Evolutionary conservation across 2,329 filamentous ascomycete genomes (phyloP).

Genomic region (Monosporascus sp.): DNA sequence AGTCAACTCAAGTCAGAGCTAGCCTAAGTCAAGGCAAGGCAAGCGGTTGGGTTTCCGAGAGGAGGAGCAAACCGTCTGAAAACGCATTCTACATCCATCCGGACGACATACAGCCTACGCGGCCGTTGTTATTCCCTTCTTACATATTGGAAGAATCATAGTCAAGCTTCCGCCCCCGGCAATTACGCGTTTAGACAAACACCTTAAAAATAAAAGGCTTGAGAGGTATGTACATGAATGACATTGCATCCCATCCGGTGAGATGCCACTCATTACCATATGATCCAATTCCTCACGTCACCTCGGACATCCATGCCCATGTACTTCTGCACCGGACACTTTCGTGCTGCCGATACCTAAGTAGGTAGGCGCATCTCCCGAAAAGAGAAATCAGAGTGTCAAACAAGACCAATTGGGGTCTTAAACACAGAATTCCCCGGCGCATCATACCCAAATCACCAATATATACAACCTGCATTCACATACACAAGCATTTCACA

Average conservation of each 20-base stretch:
- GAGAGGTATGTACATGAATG: not conserved
- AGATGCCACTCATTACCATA: not conserved
- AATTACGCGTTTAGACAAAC: not conserved
- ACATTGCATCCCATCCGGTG: not conserved
- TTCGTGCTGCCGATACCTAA: not conserved
- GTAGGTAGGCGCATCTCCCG: not conserved
- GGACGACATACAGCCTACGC: too few species aligned
- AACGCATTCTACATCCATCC: too few species aligned
- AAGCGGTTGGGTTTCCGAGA: too few species aligned
- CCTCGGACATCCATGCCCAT: not conserved
- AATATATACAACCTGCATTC: not conserved
- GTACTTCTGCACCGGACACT: not conserved
- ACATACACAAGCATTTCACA: too few species aligned
- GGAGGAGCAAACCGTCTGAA: too few species aligned
- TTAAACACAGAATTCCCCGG: not conserved
- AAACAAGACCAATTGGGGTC: not conserved
- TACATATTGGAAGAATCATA: too few species aligned
- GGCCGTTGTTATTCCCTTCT: too few species aligned
- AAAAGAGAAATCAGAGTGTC: not conserved
- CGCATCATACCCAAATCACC: not conserved
- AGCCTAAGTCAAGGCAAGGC: too few species aligned
- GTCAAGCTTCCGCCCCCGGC: not conserved
- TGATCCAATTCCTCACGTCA: not conserved
- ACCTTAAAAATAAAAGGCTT: not conserved
- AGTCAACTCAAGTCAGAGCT: not conserved